A percentile compares a stretch with the other conserved stretches of the same genome.
Evolutionary conservation across 768 basidiomycete species (phyloP).

Genomic region (Amanita phalloides): DNA sequence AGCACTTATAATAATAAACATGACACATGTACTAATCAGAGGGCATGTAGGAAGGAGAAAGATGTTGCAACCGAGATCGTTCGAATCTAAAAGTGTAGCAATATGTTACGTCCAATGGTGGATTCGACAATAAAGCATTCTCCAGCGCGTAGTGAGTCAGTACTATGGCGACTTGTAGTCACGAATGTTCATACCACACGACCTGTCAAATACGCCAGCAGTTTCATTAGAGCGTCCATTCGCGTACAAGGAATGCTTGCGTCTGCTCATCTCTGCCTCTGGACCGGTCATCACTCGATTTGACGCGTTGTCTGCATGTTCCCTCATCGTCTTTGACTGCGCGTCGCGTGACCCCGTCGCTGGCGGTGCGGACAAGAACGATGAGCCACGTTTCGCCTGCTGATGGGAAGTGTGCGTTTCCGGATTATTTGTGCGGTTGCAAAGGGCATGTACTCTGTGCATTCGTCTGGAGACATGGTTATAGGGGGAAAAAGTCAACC

Average conservation of each 20-base stretch:
- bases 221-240: background rate
- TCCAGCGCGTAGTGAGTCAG: background rate
- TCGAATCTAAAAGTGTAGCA: no score
- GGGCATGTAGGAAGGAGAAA: no score
- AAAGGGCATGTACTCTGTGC: background rate
- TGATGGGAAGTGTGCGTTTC: constrained; percentile 2
- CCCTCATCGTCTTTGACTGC: background rate
- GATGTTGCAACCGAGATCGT: no score
- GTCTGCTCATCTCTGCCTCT: background rate
- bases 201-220: background rate
- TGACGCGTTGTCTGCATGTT: background rate
- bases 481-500: background rate
- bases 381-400: background rate
- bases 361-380: constrained; percentile 1
- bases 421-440: constrained; percentile 2
- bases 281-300: background rate
- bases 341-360: constrained; percentile 1
- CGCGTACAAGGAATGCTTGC: background rate
- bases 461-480: background rate
- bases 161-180: background rate
- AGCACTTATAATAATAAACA: no score
- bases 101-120: no score
- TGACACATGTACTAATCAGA: no score
- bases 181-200: constrained; percentile 3
- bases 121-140: no score